These are phyloP conservation scores for Vanrija humicola DNA, from an alignment of 1,284 basidiomycete genomes.

Conservation along the genomic window DNA sequence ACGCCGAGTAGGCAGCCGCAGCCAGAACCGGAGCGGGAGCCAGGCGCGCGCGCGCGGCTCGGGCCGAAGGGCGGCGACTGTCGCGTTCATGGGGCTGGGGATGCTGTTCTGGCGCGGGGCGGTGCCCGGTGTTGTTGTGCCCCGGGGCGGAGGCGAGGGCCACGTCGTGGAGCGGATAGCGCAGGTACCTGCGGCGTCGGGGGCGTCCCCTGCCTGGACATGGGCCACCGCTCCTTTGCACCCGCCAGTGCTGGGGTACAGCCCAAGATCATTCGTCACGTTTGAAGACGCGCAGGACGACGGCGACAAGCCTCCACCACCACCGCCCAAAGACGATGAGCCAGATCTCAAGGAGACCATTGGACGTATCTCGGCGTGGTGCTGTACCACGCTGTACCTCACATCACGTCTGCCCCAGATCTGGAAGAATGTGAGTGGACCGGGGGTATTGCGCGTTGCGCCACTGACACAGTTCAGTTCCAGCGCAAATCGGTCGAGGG, in stretches of 20 bases:
- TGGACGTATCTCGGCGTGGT: constrained; percentile 85
- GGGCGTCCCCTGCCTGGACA: not conserved
- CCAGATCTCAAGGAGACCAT: constrained; percentile 50
- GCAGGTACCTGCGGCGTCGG: not conserved
- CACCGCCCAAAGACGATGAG: not conserved
- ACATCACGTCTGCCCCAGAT: constrained; percentile 90
- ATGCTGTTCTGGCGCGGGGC: constrained; percentile 25
- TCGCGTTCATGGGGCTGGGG: constrained; percentile 48
- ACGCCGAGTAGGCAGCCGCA: not conserved
- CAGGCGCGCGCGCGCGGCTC: constrained; percentile 5
- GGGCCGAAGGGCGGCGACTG: constrained; percentile 37
- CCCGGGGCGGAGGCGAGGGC: not conserved
- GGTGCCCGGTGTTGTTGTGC: not conserved
- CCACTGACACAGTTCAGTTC: constrained; percentile 56
- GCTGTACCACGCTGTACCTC: constrained; percentile 83
- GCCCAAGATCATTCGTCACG: not conserved
- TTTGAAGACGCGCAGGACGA: not conserved
- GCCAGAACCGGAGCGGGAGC: constrained; percentile 9
- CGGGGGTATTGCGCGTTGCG: too few relatives aligned
- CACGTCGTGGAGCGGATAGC: not conserved
- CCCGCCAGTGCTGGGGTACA: not conserved
- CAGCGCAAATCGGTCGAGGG: constrained; percentile 88
- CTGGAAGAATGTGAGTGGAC: constrained; percentile 80
- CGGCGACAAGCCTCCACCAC: not conserved
- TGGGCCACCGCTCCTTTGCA: not conserved